These are phyloP conservation scores for Typha latifolia DNA, from an alignment of 176 grass and related monocot species.

Conservation along the genomic window DNA sequence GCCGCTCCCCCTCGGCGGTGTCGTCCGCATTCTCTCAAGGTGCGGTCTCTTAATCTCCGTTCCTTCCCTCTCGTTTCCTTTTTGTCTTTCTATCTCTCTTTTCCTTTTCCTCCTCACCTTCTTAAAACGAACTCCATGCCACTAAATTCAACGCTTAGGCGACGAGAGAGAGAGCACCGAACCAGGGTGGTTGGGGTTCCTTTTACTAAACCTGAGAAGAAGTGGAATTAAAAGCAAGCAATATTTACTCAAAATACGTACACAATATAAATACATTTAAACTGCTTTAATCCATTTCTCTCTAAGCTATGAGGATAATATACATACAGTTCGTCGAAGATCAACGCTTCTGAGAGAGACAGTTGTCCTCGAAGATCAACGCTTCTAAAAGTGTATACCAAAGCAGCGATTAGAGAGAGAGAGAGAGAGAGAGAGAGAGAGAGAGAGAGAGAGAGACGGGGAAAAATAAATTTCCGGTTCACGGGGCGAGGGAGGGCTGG, in stretches of 20 bases:
- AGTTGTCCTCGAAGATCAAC: too few relatives aligned
- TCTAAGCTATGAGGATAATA: background rate
- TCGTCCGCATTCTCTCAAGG: conserved; percentile 45
- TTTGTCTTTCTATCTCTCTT: conserved; percentile 2
- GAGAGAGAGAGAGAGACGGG: background rate
- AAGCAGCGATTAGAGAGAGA: too few relatives aligned
- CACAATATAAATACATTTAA: background rate
- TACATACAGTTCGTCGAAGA: too few relatives aligned
- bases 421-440: background rate
- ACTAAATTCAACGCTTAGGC: conserved; percentile 19
- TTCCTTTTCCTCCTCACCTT: conserved; percentile 21
- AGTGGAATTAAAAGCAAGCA: background rate
- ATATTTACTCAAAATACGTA: background rate
- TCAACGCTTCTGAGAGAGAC: too few relatives aligned
- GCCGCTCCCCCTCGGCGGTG: conserved; percentile 50
- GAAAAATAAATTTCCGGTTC: background rate
- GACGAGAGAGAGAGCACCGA: conserved; percentile 10
- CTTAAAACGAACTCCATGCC: conserved; percentile 21
- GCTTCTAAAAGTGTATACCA: too few relatives aligned
- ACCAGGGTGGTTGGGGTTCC: conserved; percentile 24
- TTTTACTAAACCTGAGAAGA: conserved; percentile 24
- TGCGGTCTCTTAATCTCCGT: background rate
- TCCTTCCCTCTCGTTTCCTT: background rate
- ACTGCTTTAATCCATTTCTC: conserved; percentile 1
- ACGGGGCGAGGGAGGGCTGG: background rate